Evolutionary conservation across 495 filamentous ascomycete species (phyloP).

Genomic region (Paragyromitra xinjiangensis): DNA sequence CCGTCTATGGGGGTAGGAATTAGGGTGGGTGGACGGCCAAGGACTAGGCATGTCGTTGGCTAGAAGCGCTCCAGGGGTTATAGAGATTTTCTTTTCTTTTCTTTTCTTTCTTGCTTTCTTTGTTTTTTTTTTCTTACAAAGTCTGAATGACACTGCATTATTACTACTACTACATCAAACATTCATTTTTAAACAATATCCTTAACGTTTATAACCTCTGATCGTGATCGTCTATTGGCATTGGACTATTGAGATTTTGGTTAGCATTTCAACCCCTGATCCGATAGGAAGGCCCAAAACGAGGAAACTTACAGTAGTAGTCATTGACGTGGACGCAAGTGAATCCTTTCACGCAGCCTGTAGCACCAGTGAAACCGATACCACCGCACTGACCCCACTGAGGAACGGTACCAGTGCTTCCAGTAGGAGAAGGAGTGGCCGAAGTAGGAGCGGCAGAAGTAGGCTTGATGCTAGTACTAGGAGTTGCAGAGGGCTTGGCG

Average conservation of each 20-base stretch:
- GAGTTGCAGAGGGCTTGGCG: slow-evolving; percentile 4
- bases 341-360: slow-evolving; percentile 41
- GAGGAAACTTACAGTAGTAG: slow-evolving; percentile 54
- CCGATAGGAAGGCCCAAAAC: neutral
- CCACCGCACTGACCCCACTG: slow-evolving; percentile 53
- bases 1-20: too few relatives aligned
- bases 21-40: too few relatives aligned
- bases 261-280: slow-evolving; percentile 19
- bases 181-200: neutral
- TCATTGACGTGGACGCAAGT: slow-evolving; percentile 52
- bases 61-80: too few relatives aligned
- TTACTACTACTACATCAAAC: slow-evolving; percentile 41
- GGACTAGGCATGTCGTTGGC: too few relatives aligned
- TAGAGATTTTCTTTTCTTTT: too few relatives aligned
- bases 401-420: slow-evolving; percentile 29
- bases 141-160: slow-evolving; percentile 26
- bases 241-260: slow-evolving; percentile 26
- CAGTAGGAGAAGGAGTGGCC: slow-evolving; percentile 14
- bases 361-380: slow-evolving; percentile 42
- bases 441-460: slow-evolving; percentile 1
- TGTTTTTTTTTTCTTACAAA: slow-evolving; percentile 12
- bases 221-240: slow-evolving; percentile 39
- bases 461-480: neutral
- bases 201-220: neutral
- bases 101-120: too few relatives aligned